Conservation (phyloP, 176 grass and related monocot species). For the Triticum aestivum region DNA sequence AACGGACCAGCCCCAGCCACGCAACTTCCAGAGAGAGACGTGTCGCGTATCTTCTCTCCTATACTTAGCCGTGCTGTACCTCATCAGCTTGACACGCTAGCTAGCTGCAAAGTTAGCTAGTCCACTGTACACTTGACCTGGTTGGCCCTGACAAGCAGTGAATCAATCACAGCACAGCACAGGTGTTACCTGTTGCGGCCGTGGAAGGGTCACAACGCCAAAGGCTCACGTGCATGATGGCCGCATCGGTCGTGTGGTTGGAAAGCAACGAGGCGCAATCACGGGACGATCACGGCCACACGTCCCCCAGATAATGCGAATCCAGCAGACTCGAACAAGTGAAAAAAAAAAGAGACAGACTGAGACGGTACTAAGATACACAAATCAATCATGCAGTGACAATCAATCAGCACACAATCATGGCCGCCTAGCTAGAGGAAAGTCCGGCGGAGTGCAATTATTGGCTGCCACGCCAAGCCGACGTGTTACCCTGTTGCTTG, state of each 20-base stretch:
- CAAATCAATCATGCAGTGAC: background rate
- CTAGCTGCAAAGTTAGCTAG: no score
- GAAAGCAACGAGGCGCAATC: no score
- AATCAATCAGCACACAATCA: slow-evolving; percentile 4
- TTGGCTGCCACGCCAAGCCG: background rate
- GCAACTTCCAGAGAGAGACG: background rate
- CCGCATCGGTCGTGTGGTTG: background rate
- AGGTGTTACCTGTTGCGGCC: background rate
- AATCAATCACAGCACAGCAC: background rate
- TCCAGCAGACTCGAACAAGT: background rate
- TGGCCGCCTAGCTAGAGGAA: no score
- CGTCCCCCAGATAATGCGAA: background rate
- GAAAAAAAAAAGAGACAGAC: background rate
- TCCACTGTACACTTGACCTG: background rate
- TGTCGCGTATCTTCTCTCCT: background rate
- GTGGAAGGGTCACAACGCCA: no score
- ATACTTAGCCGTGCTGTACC: background rate
- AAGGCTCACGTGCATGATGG: no score
- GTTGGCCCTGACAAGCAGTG: background rate
- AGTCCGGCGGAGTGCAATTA: slow-evolving; percentile 3
- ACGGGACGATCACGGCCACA: background rate
- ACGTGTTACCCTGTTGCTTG: slow-evolving; percentile 14
- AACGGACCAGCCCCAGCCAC: background rate
- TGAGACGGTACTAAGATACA: background rate
- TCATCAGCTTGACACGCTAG: background rate